These are phyloP conservation scores for Colletotrichum sp. DNA, from an alignment of 2,329 filamentous ascomycete genomes.

Conservation along the genomic window DNA sequence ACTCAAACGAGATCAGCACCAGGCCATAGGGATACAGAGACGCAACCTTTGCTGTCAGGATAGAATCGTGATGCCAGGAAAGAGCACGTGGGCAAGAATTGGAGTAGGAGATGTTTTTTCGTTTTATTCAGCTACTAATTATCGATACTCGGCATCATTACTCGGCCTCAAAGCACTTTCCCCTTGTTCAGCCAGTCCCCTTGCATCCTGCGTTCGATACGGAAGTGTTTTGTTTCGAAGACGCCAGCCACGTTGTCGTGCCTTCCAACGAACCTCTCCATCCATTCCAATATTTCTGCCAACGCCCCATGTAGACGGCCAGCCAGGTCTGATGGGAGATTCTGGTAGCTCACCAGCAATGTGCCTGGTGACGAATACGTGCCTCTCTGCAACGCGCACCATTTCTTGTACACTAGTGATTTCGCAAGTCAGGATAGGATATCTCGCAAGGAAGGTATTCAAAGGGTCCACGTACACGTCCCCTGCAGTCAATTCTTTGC, in stretches of 20 bases:
- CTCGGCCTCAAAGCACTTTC: neutral
- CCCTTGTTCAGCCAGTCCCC: accelerated
- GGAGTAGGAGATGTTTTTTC: neutral
- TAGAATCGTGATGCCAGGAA: neutral
- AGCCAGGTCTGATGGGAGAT: neutral
- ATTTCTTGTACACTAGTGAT: neutral
- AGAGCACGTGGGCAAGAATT: neutral
- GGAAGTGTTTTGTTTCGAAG: neutral
- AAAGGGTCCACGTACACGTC: accelerated
- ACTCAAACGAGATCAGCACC: neutral
- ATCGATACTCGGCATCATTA: neutral
- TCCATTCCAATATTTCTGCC: neutral
- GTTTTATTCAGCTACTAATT: neutral
- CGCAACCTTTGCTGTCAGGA: neutral
- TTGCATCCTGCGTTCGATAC: neutral
- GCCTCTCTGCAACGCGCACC: neutral
- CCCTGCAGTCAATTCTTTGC: neutral
- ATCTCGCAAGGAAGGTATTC: neutral
- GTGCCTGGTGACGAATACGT: neutral
- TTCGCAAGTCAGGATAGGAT: neutral
- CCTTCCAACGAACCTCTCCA: neutral
- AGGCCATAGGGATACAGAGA: neutral
- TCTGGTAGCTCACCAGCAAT: neutral
- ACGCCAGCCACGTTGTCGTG: neutral
- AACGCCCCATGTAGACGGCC: neutral